Percentiles rank a stretch among this genome's conserved stretches.
Conservation (phyloP, 139 green algal genomes). For the Medakamo hakoo region DNA sequence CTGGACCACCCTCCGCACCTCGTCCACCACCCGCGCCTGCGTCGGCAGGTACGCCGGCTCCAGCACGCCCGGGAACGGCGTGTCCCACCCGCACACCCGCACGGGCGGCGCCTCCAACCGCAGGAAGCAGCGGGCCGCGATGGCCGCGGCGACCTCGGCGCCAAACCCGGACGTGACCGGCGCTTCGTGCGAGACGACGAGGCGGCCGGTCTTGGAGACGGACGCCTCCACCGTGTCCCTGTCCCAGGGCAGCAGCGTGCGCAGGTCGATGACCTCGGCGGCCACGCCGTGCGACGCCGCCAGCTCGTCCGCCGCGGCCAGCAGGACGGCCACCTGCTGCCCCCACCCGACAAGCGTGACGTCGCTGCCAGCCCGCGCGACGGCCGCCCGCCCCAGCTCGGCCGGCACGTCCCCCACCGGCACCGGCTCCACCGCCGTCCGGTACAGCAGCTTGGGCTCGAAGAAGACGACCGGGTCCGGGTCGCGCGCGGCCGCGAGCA, state of each 20-base stretch:
- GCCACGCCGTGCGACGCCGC: conserved; percentile 29
- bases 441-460: conserved; percentile 90
- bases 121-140: conserved; percentile 54
- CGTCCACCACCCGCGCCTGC: conserved; percentile 31
- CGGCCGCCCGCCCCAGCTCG: conserved; percentile 47
- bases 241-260: conserved; percentile 74
- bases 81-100: conserved; percentile 73
- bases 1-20: conserved; percentile 19
- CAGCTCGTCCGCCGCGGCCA: conserved; percentile 30
- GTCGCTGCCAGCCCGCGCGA: conserved; percentile 43
- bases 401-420: conserved; percentile 50
- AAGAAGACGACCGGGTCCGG: conserved; percentile 82
- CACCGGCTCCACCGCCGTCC: conserved; percentile 68
- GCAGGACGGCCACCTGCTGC: conserved; percentile 52
- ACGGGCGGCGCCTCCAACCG: conserved; percentile 51
- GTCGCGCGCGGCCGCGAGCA: conserved; percentile 60
- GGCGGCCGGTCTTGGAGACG: conserved; percentile 46
- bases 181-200: conserved; percentile 82
- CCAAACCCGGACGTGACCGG: conserved; percentile 72
- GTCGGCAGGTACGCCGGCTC: conserved; percentile 64
- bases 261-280: conserved; percentile 78
- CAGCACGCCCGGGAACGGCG: conserved; percentile 72
- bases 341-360: conserved; percentile 89
- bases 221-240: conserved; percentile 20
- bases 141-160: conserved; percentile 57